These are phyloP conservation scores for Wickerhamiella parazyma DNA, from an alignment of 805 yeast genomes.

Conservation along the genomic window DNA sequence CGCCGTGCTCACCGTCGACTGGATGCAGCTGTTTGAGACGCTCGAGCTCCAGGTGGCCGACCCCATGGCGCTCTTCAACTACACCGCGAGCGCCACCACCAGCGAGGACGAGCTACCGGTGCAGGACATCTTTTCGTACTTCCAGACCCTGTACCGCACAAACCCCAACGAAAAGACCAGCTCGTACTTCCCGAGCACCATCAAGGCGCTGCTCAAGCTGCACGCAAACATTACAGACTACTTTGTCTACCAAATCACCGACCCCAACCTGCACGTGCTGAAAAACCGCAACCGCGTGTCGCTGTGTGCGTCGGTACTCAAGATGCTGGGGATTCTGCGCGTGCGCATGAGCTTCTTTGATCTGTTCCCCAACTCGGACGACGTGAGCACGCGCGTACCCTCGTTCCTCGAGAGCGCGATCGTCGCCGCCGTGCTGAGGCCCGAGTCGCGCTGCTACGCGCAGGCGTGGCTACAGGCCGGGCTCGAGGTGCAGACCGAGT, in stretches of 20 bases:
- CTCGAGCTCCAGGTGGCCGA: conserved; percentile 57
- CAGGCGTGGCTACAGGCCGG: conserved; percentile 57
- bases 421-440: conserved; percentile 58
- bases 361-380: conserved; percentile 31
- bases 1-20: conserved; percentile 51
- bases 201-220: conserved; percentile 49
- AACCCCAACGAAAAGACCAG: conserved; percentile 31
- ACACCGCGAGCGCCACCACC: conserved; percentile 31
- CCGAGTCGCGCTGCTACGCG: conserved; percentile 62
- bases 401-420: conserved; percentile 76
- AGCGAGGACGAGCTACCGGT: conserved; percentile 45
- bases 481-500: conserved; percentile 20
- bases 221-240: conserved; percentile 55
- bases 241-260: conserved; percentile 50
- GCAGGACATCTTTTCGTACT: conserved; percentile 57
- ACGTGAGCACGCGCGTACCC: conserved; percentile 37
- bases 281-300: conserved; percentile 43
- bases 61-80: conserved; percentile 43
- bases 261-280: conserved; percentile 32
- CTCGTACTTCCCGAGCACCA: conserved; percentile 51
- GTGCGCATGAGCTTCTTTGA: conserved; percentile 50
- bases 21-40: conserved; percentile 63
- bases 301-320: conserved; percentile 54
- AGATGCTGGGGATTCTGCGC: conserved; percentile 49
- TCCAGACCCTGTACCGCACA: conserved; percentile 42